These are phyloP conservation scores for Colletotrichum sp. DNA, from an alignment of 2,329 filamentous ascomycete genomes.

Conservation along the genomic window DNA sequence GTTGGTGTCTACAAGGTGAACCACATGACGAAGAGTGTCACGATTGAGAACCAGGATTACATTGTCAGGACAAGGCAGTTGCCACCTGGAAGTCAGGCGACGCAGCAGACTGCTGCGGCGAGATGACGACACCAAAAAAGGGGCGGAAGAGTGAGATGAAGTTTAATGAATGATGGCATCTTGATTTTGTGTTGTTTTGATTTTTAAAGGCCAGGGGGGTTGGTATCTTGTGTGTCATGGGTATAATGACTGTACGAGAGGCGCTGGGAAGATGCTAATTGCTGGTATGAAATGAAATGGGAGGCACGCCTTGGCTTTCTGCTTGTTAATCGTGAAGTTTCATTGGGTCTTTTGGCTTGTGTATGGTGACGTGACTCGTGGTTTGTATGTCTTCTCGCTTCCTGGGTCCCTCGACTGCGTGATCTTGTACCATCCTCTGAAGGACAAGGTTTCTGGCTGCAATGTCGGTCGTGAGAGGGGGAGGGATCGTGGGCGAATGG, in stretches of 20 bases:
- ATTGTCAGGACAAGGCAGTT: slow-evolving; percentile 51
- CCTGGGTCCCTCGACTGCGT: not conserved
- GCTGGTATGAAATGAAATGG: not conserved
- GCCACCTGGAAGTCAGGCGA: slow-evolving; percentile 31
- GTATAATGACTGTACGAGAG: slow-evolving; percentile 23
- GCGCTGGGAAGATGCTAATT: slow-evolving; percentile 17
- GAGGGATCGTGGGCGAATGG: not conserved
- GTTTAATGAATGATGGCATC: slow-evolving; percentile 19
- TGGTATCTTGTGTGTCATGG: slow-evolving; percentile 12
- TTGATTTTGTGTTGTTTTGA: not conserved
- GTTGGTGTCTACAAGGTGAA: slow-evolving; percentile 99
- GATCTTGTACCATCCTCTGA: not conserved
- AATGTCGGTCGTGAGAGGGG: not conserved
- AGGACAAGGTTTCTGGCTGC: not conserved
- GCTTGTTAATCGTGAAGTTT: not conserved
- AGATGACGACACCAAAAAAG: not conserved
- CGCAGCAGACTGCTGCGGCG: slow-evolving; percentile 13
- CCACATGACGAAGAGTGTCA: slow-evolving; percentile 95
- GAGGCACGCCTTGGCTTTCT: not conserved
- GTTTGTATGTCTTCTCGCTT: not conserved
- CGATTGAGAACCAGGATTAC: slow-evolving; percentile 85
- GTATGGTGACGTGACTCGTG: not conserved
- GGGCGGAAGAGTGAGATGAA: not conserved
- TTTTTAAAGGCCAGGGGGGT: not conserved
- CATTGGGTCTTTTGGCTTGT: not conserved